Conservation (phyloP, 495 filamentous ascomycete species). For the Daldinia bambusicola region DNA sequence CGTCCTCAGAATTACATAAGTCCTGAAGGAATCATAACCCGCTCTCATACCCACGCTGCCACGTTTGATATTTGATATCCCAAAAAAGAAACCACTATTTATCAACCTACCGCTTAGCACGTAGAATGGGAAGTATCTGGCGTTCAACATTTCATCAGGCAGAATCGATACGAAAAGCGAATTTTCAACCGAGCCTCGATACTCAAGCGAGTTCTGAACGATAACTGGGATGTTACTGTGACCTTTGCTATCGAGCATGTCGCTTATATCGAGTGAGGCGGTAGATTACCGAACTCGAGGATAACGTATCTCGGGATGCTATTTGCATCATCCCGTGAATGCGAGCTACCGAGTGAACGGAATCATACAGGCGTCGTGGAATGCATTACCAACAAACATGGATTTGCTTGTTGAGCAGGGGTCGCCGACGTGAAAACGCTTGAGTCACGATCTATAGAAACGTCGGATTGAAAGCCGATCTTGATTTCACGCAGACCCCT, state of each 20-base stretch:
- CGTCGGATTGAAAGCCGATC: conserved; percentile 37
- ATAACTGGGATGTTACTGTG: not conserved
- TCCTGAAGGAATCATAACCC: not conserved
- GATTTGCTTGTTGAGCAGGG: not conserved
- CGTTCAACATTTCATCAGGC: not conserved
- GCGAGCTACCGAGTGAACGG: conserved; percentile 22
- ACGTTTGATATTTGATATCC: not conserved
- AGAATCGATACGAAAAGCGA: not conserved
- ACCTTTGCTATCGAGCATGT: not conserved
- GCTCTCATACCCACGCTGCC: no score
- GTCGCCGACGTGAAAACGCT: not conserved
- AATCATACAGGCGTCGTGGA: conserved; percentile 11
- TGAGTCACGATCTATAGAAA: conserved; percentile 8
- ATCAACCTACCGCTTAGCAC: no score
- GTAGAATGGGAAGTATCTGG: no score
- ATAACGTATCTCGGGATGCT: conserved; percentile 12
- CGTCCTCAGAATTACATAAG: not conserved
- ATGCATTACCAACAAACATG: conserved; percentile 13
- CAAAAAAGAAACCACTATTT: not conserved
- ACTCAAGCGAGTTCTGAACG: not conserved
- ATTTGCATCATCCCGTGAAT: conserved; percentile 11
- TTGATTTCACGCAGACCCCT: conserved; percentile 24
- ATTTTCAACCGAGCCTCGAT: not conserved
- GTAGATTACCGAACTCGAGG: not conserved
- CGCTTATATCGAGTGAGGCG: not conserved